These are phyloP conservation scores for Diaporthe ilicicola DNA, from an alignment of 2,329 filamentous ascomycete genomes.

Conservation along the genomic window DNA sequence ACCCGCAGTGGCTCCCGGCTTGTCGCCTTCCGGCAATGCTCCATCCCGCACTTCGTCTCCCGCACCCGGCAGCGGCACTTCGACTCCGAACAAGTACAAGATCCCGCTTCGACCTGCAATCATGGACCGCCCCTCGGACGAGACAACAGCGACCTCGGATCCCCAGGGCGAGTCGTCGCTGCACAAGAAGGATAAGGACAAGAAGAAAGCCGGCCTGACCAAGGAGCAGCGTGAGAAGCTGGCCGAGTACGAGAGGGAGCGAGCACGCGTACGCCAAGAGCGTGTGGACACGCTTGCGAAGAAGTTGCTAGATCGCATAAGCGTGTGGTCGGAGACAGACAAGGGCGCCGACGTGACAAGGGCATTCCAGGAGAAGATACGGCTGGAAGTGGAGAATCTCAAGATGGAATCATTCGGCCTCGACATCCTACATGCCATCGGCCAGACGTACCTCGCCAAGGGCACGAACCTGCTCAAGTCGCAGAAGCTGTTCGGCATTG, in stretches of 20 bases:
- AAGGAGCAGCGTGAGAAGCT: slow-evolving; percentile 96
- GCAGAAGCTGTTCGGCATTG: slow-evolving; percentile 96
- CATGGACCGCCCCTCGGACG: slow-evolving; percentile 83
- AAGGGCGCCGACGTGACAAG: slow-evolving; percentile 84
- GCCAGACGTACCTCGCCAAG: slow-evolving; percentile 88
- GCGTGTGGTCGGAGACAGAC: slow-evolving; percentile 97
- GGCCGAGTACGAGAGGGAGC: slow-evolving; percentile 86
- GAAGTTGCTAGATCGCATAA: slow-evolving; percentile 90
- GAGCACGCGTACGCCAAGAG: slow-evolving; percentile 81
- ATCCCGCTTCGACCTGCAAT: slow-evolving; percentile 86
- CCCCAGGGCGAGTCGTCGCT: slow-evolving; percentile 74
- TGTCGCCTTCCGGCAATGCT: slow-evolving; percentile 48
- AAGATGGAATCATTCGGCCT: slow-evolving; percentile 99
- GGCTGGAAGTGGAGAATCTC: slow-evolving; percentile 93
- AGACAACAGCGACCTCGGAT: slow-evolving; percentile 74
- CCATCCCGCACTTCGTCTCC: slow-evolving; percentile 54
- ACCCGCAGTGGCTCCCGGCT: slow-evolving; percentile 43
- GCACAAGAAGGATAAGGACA: slow-evolving; percentile 65
- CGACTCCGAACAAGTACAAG: slow-evolving; percentile 51
- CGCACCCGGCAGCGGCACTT: slow-evolving; percentile 47
- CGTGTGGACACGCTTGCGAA: slow-evolving; percentile 83
- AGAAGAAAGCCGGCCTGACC: slow-evolving; percentile 81
- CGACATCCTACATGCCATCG: slow-evolving; percentile 95
- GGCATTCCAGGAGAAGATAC: slow-evolving; percentile 93
- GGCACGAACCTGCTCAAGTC: slow-evolving; percentile 88